phyloP scores from a whole-genome alignment of 2,329 filamentous ascomycete species.

The Thelonectria discophora region DNA sequence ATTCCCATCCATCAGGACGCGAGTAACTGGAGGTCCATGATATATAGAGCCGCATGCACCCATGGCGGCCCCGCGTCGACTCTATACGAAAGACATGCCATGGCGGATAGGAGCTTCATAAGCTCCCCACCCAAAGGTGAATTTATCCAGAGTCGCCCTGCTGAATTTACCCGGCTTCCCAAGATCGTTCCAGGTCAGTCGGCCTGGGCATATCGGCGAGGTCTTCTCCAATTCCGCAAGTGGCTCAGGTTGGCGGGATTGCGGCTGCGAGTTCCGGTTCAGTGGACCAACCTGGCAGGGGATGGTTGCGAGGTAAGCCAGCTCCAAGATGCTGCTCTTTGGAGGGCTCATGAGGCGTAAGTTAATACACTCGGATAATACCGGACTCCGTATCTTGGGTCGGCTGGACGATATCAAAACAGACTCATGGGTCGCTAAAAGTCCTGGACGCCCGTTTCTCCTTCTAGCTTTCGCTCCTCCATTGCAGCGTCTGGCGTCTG shows the following conservation, averaged over 20 bases:
- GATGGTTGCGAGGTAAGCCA: not conserved
- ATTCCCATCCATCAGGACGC: not conserved
- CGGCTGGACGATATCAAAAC: not conserved
- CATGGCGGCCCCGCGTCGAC: slow-evolving; percentile 30
- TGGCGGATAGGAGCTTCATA: slow-evolving; percentile 13
- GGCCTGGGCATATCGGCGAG: not conserved
- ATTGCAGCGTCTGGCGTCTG: slow-evolving; percentile 23
- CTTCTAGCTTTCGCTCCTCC: slow-evolving; percentile 45
- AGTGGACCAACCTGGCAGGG: not conserved
- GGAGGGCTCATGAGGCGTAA: not conserved
- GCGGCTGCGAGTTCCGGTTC: slow-evolving; percentile 32
- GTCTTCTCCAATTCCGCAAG: slow-evolving; percentile 2
- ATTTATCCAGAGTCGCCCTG: slow-evolving; percentile 38
- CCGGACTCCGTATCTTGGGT: not conserved
- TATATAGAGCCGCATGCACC: slow-evolving; percentile 16
- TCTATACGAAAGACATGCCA: slow-evolving; percentile 7
- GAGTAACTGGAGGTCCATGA: not conserved
- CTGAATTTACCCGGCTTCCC: slow-evolving; percentile 38
- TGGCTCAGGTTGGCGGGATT: slow-evolving; percentile 24
- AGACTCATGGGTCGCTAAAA: slow-evolving; percentile 56
- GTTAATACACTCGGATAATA: not conserved
- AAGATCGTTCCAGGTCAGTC: slow-evolving; percentile 1
- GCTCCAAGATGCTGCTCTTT: not conserved
- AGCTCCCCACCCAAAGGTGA: slow-evolving; percentile 9
- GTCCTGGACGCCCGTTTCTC: slow-evolving; percentile 78